These are phyloP conservation scores for Amanita rimosa DNA, from an alignment of 768 basidiomycete species.

Conservation along the genomic window DNA sequence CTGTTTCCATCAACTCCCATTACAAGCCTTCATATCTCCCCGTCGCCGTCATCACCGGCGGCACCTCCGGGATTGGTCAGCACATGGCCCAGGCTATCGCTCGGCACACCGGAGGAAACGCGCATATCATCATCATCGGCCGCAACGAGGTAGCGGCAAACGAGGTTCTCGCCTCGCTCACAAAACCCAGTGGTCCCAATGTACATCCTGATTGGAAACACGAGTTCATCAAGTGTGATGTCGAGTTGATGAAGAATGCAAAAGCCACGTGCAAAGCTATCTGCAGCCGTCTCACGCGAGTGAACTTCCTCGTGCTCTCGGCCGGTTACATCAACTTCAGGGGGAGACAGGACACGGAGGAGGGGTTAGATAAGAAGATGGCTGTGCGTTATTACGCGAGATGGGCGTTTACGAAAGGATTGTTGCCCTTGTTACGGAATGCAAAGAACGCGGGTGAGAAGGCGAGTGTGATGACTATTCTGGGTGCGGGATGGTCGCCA, in stretches of 20 bases:
- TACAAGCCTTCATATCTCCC: slow-evolving; percentile 13
- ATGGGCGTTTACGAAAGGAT: slow-evolving; percentile 25
- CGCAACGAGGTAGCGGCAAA: slow-evolving; percentile 27
- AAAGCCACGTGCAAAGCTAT: slow-evolving; percentile 19
- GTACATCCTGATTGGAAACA: slow-evolving; percentile 11
- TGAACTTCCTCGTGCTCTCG: slow-evolving; percentile 31
- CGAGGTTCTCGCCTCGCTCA: slow-evolving; percentile 19
- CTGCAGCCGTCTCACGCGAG: slow-evolving; percentile 17
- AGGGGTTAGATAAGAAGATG: slow-evolving; percentile 29
- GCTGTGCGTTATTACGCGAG: slow-evolving; percentile 29
- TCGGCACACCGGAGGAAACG: slow-evolving; percentile 25
- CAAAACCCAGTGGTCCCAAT: slow-evolving; percentile 13
- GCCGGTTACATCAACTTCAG: slow-evolving; percentile 16
- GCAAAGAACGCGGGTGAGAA: slow-evolving; percentile 14
- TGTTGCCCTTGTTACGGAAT: slow-evolving; percentile 23
- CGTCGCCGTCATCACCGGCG: slow-evolving; percentile 16
- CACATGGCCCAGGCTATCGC: slow-evolving; percentile 25
- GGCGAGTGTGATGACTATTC: slow-evolving; percentile 25
- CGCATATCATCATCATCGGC: slow-evolving; percentile 30
- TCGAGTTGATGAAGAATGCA: slow-evolving; percentile 27
- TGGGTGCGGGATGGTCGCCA: slow-evolving; percentile 17
- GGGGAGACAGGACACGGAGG: slow-evolving; percentile 25
- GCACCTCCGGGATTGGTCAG: slow-evolving; percentile 22
- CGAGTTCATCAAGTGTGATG: slow-evolving; percentile 30
- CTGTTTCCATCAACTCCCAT: not conserved